These are phyloP conservation scores for Silene noctiflora DNA, from an alignment of 179 eudicot species.

Conservation along the genomic window DNA sequence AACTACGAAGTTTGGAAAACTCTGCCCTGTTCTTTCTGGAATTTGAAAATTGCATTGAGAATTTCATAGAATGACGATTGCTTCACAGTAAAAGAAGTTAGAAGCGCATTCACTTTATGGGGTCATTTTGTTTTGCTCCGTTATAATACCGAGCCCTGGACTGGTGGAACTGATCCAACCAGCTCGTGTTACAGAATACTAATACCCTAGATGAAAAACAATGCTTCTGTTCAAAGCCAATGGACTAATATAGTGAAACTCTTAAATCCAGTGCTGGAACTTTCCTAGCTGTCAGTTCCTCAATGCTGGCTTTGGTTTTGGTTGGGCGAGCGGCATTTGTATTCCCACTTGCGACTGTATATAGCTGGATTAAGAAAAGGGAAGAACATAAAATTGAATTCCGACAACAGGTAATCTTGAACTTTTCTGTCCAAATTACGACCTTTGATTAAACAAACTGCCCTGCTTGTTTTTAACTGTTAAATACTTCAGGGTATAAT, in stretches of 20 bases:
- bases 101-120: not conserved
- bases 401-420: slow-evolving; percentile 48
- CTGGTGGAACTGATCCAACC: not conserved
- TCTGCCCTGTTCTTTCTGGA: not conserved
- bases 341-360: slow-evolving; percentile 52
- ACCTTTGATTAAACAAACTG: not conserved
- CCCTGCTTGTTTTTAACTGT: slow-evolving; percentile 13
- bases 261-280: slow-evolving; percentile 58
- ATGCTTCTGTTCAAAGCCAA: slow-evolving; percentile 2
- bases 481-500: slow-evolving; percentile 52
- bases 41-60: not conserved
- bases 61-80: not conserved
- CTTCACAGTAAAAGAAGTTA: not conserved
- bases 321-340: slow-evolving; percentile 80
- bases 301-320: slow-evolving; percentile 53
- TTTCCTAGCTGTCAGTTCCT: slow-evolving; percentile 57
- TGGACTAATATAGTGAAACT: slow-evolving; percentile 27
- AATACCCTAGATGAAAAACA: not conserved
- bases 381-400: slow-evolving; percentile 46
- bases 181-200: not conserved
- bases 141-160: not conserved
- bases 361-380: slow-evolving; percentile 38
- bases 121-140: not conserved
- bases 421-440: slow-evolving; percentile 1
- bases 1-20: not conserved